Evolutionary conservation across 192 early-diverging fungal genomes (phyloP).

Genomic region (Backusella morwellensis): DNA sequence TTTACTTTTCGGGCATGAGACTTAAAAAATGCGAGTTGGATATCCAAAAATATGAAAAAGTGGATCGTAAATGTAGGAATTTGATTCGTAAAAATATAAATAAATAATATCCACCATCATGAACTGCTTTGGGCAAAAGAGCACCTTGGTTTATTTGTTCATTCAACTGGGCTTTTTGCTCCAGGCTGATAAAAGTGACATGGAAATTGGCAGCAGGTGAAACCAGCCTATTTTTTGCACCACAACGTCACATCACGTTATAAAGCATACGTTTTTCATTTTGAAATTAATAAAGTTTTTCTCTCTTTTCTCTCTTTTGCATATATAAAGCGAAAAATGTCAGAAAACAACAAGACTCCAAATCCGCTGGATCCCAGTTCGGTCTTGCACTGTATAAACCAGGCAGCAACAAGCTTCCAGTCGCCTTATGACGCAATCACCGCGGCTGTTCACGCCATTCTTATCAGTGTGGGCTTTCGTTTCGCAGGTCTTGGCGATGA

Average conservation of each 20-base stretch:
- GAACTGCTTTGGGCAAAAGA: too few species aligned
- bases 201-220: too few species aligned
- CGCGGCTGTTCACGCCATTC: conserved; percentile 53
- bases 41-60: too few species aligned
- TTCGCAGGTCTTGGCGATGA: conserved; percentile 63
- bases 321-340: not conserved
- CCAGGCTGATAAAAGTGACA: too few species aligned
- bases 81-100: too few species aligned
- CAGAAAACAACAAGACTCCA: not conserved
- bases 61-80: too few species aligned
- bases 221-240: not conserved
- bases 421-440: conserved; percentile 48
- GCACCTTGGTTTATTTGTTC: too few species aligned
- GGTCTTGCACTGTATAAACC: conserved; percentile 15
- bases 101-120: too few species aligned
- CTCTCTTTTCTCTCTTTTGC: not conserved
- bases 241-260: not conserved
- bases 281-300: not conserved
- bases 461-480: conserved; percentile 62
- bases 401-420: conserved; percentile 21
- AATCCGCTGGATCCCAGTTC: conserved; percentile 33
- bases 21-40: not conserved
- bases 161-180: too few species aligned
- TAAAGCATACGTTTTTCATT: not conserved
- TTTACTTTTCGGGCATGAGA: not conserved